A percentile compares a stretch with the other conserved stretches of the same genome.
Conservation (phyloP, 1,284 basidiomycete genomes). For the Pascua guehoae region DNA sequence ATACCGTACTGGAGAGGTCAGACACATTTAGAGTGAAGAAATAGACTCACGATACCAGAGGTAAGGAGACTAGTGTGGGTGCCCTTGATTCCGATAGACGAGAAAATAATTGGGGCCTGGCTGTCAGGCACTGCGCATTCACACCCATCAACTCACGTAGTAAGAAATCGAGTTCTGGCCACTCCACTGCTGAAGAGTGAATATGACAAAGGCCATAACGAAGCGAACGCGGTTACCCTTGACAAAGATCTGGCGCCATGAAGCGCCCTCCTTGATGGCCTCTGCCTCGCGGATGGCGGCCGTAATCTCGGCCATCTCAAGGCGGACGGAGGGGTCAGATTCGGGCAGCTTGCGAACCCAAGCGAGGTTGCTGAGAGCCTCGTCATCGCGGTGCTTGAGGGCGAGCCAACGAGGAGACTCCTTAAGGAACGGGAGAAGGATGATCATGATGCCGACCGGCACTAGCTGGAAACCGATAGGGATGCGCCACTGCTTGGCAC, state of each 20-base stretch:
- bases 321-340: slow-evolving; percentile 55
- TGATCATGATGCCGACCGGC: slow-evolving; percentile 68
- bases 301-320: slow-evolving; percentile 56
- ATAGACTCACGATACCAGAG: slow-evolving; percentile 57
- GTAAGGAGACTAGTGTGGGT: slow-evolving; percentile 61
- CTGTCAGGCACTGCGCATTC: not conserved
- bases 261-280: slow-evolving; percentile 36
- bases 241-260: slow-evolving; percentile 61
- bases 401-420: slow-evolving; percentile 58
- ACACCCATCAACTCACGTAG: slow-evolving; percentile 31
- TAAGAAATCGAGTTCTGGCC: slow-evolving; percentile 62
- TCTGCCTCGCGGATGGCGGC: slow-evolving; percentile 54
- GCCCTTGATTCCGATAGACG: slow-evolving; percentile 51
- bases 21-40: no score
- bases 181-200: slow-evolving; percentile 63
- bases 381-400: slow-evolving; percentile 55
- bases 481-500: slow-evolving; percentile 40
- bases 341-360: slow-evolving; percentile 59
- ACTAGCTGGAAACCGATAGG: slow-evolving; percentile 52
- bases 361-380: slow-evolving; percentile 53
- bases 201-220: slow-evolving; percentile 58
- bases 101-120: no score
- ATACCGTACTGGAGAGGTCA: slow-evolving; percentile 57
- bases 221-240: slow-evolving; percentile 70
- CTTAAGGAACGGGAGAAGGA: slow-evolving; percentile 66